Base-by-base conservation (phyloP, 257 asterid species). In the Lavandula angustifolia region DNA sequence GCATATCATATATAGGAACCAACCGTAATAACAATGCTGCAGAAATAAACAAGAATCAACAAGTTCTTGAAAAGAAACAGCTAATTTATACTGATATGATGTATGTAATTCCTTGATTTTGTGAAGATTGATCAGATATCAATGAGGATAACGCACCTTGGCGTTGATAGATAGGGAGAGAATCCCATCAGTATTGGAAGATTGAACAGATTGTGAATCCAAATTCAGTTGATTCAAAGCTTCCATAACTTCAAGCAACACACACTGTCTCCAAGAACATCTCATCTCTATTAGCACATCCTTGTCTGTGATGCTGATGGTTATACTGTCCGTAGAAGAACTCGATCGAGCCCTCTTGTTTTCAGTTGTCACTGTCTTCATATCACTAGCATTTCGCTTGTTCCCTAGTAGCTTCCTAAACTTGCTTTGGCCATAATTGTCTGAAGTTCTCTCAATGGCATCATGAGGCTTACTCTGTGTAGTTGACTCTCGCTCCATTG, bases 391-490 rank as follows among this genome's bases (percentile, higher is more conserved):
- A 71, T 84, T 92, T 76, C 94, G 78, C 83, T 91, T 91, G 74
- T 72, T 78, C 5, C 64, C 68, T 8, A 62, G 16, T 51, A 68
- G 78, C 68, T 64, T 83, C 6, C 69, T 70, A 13, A 40, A 34
- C 46, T 72, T 81, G 47, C 70, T 78, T 5, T 69, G 82, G 55
- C 91, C 86, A 53, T 76, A 81, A 63, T 84, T 83, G 40, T 74
- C 92, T 3, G 95, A 88, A 17, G 89, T 87, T 70, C 92, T 78
- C 78, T 86, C 98, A 11, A 72, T 69, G 44, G 80, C 70, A 60
- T 83, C 92, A 4, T 66, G 79, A 54, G 78, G 72, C 74, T 72
- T 76, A 34, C 67, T 65, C 54, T 75, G 80, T 18, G 78, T 65
- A 7, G 76, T 66, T 33, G 80, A 79, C 16, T 77, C 85, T 16